Evolutionary conservation across 2,329 filamentous ascomycete genomes (phyloP).

Genomic region (Stagonosporopsis tanaceti): DNA sequence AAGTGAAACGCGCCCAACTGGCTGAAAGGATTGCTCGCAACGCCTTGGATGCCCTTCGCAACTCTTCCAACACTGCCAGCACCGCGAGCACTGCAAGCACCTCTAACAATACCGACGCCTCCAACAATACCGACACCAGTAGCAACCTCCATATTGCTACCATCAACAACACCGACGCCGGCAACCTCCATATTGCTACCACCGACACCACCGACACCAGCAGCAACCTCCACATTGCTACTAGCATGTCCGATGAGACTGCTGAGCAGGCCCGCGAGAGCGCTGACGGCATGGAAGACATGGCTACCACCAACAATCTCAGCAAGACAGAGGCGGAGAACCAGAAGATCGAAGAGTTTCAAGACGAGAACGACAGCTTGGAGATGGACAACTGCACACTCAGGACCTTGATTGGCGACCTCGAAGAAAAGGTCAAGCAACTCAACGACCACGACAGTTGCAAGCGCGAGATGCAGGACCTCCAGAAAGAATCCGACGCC

Average conservation of each 20-base stretch:
- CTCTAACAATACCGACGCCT: too few relatives aligned
- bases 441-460: background rate
- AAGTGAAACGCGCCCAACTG: conserved; percentile 7
- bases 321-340: background rate
- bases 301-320: background rate
- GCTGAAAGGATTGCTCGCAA: conserved; percentile 12
- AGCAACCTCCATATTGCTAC: too few relatives aligned
- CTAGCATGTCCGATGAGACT: too few relatives aligned
- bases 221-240: too few relatives aligned
- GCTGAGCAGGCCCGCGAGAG: too few relatives aligned
- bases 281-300: too few relatives aligned
- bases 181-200: too few relatives aligned
- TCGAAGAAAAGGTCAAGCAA: background rate
- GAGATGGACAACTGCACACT: conserved; percentile 1
- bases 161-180: too few relatives aligned
- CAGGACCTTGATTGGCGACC: background rate
- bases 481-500: background rate
- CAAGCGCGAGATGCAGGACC: background rate
- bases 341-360: background rate
- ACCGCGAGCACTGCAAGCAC: too few relatives aligned
- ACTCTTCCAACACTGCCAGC: background rate
- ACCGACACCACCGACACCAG: too few relatives aligned
- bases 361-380: background rate
- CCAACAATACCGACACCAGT: too few relatives aligned
- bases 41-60: background rate